Evolutionary conservation across 495 filamentous ascomycete genomes (phyloP).

Genomic region (Penicillium paxilli): DNA sequence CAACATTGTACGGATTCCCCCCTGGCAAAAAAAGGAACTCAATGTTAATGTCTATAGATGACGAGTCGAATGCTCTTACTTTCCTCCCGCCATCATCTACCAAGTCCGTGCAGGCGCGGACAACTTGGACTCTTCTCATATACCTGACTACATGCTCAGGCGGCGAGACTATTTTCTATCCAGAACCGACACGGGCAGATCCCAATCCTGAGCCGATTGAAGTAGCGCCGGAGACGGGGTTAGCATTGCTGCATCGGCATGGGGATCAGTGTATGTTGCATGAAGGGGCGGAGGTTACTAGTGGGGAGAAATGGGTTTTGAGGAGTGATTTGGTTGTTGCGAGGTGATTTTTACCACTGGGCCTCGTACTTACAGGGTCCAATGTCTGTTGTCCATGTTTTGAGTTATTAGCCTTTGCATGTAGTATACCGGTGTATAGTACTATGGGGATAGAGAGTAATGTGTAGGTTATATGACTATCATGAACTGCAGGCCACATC

Average conservation of each 20-base stretch:
- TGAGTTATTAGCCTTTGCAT: too few species aligned
- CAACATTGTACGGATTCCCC: slow-evolving; percentile 64
- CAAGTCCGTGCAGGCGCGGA: slow-evolving; percentile 59
- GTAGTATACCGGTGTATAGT: too few species aligned
- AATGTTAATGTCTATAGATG: slow-evolving; percentile 49
- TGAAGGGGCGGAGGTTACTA: slow-evolving; percentile 75
- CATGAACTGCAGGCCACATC: too few species aligned
- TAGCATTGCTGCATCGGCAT: slow-evolving; percentile 85
- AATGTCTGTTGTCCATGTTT: too few species aligned
- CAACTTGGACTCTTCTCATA: slow-evolving; percentile 90
- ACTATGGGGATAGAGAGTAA: too few species aligned
- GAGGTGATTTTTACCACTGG: too few species aligned
- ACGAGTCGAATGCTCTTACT: slow-evolving; percentile 71
- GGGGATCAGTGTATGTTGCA: slow-evolving; percentile 88
- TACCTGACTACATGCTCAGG: slow-evolving; percentile 82
- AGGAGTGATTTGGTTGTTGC: slow-evolving; percentile 82
- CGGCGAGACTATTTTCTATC: slow-evolving; percentile 92
- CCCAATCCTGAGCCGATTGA: slow-evolving; percentile 60
- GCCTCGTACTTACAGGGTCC: too few species aligned
- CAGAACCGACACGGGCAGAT: slow-evolving; percentile 56
- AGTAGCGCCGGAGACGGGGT: slow-evolving; percentile 73
- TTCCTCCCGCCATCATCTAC: slow-evolving; percentile 46
- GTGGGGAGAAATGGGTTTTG: slow-evolving; percentile 92
- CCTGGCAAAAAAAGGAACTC: background rate
- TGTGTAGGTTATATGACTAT: too few species aligned